Evolutionary conservation across 257 asterid species (phyloP), one percentile per base, ranked within the genome.

Genomic region (Primulina huaijiensis): DNA sequence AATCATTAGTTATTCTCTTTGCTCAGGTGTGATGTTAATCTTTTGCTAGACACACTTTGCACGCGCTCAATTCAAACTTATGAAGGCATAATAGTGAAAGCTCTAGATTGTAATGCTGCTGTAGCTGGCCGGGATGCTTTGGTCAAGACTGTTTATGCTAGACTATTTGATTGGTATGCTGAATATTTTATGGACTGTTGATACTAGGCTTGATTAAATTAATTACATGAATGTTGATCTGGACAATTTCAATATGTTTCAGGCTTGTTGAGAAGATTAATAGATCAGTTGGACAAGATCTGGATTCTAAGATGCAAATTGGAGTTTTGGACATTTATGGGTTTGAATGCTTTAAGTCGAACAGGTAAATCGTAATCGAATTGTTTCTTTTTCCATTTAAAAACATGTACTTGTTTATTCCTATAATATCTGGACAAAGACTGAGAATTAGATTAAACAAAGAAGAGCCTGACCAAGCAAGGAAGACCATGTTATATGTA

Each of bases 241-340:
- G 7, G 53, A 25, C 70, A 61, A 25, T 70, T 37, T 78, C 67
- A 3, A 20, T 29, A 14, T 79, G 74, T 80, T 83, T 69, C 92
- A 94, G 99, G 99, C 96, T 94, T 78, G 99, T 94, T 76, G 97
- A 94, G 46, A 94, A 88, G 84, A 85, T 94, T 70, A 94, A 94
- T 75, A 77, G 86, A 81, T 91, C 99, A 65, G 99, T 94, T 75
- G 99, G 99, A 71, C 99, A 94, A 83, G 99, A 94, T 84, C 86
- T 64, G 46, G 83, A 91, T 75, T 94, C 99, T 40, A 88, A 74
- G 87, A 82, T 89, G 31, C 95, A 86, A 76, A 88, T 94, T 76
- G 99, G 99, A 69, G 99, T 94, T 67, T 78, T 94, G 80, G 99
- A 94, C 80, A 94, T 94, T 35, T 94, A 94, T 82, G 99, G 99